These are phyloP conservation scores for Cercospora sp. DNA, from an alignment of 2,329 filamentous ascomycete genomes.

Conservation along the genomic window DNA sequence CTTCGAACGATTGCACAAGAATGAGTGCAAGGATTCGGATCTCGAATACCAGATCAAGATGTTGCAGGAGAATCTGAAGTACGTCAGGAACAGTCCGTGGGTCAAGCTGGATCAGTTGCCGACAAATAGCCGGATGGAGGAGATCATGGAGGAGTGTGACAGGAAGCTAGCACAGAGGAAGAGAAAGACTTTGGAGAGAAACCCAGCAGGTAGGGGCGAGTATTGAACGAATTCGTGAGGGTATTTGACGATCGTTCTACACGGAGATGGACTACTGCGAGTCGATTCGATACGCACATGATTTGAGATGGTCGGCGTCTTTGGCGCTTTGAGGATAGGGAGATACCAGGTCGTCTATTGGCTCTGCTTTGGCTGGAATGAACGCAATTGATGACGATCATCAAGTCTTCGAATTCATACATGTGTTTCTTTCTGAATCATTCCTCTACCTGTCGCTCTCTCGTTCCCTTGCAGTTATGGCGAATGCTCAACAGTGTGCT, in stretches of 20 bases:
- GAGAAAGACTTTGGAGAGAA: constrained; percentile 47
- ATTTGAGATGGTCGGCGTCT: neutral
- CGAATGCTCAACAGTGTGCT: neutral
- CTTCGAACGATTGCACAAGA: constrained; percentile 64
- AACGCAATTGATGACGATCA: neutral
- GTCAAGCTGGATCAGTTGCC: constrained; percentile 82
- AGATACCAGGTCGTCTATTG: constrained; percentile 1
- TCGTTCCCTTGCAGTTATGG: neutral
- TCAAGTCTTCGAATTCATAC: neutral
- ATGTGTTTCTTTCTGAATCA: neutral
- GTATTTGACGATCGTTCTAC: neutral
- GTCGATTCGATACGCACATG: neutral
- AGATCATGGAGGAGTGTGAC: constrained; percentile 68
- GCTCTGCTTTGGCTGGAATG: neutral
- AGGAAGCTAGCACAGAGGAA: constrained; percentile 54
- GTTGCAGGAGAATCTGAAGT: constrained; percentile 71
- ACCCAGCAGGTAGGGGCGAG: constrained; percentile 49
- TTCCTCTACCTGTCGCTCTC: neutral
- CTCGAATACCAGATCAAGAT: constrained; percentile 54
- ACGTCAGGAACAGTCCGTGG: constrained; percentile 80
- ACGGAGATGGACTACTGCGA: neutral
- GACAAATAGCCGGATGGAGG: constrained; percentile 61
- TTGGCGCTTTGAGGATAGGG: neutral
- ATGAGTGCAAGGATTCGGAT: constrained; percentile 75
- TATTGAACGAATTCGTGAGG: neutral